Conservation (phyloP, 257 asterid species). For the Ajuga chamaepitys region DNA sequence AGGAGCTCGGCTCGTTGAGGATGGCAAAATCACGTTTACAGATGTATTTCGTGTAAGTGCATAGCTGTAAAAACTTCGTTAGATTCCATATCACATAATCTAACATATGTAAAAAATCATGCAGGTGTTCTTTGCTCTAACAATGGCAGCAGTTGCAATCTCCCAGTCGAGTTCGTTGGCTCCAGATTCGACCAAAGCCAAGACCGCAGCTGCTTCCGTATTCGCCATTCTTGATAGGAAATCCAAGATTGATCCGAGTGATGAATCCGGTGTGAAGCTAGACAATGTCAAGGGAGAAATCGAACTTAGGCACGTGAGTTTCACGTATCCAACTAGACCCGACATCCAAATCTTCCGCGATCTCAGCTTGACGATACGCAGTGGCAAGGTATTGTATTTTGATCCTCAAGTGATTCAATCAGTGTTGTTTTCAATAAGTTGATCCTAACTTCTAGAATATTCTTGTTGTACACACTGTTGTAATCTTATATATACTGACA, state of each 20-base stretch:
- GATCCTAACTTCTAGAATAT: too few species aligned
- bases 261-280: conserved; percentile 62
- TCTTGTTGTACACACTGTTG: background rate
- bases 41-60: conserved; percentile 79
- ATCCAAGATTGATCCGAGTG: conserved; percentile 69
- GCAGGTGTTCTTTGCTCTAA: conserved; percentile 87
- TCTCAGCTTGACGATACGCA: conserved; percentile 48
- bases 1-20: conserved; percentile 73
- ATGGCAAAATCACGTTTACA: conserved; percentile 53
- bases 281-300: conserved; percentile 69
- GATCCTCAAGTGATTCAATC: background rate
- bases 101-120: background rate
- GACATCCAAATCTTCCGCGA: conserved; percentile 61
- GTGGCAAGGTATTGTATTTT: conserved; percentile 62
- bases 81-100: background rate
- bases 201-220: conserved; percentile 69
- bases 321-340: conserved; percentile 83
- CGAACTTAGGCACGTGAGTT: conserved; percentile 59
- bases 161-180: conserved; percentile 78
- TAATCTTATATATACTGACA: background rate
- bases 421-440: too few species aligned
- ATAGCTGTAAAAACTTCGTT: background rate
- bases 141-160: conserved; percentile 79
- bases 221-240: conserved; percentile 64
- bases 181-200: conserved; percentile 82